A percentile compares a stretch with the other conserved stretches of the same genome.
phyloP scores from a whole-genome alignment of 305 asterid species.

The Ajuga reptans region DNA sequence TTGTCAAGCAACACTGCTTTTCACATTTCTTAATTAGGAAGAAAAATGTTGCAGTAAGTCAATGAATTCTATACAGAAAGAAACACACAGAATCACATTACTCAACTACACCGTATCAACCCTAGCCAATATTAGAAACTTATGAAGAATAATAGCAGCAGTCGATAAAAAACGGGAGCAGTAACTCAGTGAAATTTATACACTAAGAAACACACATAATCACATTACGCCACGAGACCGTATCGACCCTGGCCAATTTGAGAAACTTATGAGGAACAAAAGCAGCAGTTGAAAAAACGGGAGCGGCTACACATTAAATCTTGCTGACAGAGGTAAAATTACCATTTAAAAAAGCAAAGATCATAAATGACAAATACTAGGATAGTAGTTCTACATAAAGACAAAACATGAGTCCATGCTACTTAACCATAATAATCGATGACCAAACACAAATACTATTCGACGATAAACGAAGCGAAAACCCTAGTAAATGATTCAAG shows the following conservation, averaged over 20 bases:
- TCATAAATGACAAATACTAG: not conserved
- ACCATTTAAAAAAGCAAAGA: not conserved
- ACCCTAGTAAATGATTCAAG: slow-evolving; percentile 10
- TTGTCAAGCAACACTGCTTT: slow-evolving; percentile 21
- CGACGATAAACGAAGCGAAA: not conserved
- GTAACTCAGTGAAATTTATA: no score
- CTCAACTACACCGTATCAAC: not conserved
- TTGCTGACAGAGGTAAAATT: not conserved
- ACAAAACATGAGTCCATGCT: not conserved
- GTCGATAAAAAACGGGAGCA: not conserved
- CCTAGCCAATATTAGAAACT: not conserved
- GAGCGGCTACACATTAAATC: no score
- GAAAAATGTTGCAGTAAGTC: slow-evolving; percentile 15
- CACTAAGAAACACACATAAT: no score
- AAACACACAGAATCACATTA: not conserved
- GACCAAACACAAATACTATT: not conserved
- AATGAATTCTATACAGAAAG: not conserved
- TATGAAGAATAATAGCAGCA: not conserved
- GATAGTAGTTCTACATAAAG: not conserved
- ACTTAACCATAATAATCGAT: not conserved
- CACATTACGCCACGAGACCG: no score
- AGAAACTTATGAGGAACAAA: not conserved
- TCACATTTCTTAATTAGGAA: slow-evolving; percentile 32
- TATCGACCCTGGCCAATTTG: no score
- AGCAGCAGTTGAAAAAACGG: no score